phyloP scores from a whole-genome alignment of 176 grass and related monocot genomes.

The Saccharum officinarum region DNA sequence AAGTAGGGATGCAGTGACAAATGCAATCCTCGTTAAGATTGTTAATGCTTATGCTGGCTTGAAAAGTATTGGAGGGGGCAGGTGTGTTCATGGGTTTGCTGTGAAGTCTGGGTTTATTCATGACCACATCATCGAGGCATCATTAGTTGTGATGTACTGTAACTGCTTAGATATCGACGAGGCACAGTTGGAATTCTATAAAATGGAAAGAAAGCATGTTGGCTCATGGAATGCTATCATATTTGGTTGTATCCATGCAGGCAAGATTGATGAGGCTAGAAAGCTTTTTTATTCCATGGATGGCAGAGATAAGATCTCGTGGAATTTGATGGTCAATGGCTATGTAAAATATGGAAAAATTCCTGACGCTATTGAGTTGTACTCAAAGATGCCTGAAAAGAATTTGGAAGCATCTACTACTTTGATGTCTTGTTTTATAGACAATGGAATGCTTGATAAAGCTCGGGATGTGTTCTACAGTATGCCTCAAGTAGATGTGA shows the following conservation, averaged over 20 bases:
- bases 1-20: slow-evolving; percentile 25
- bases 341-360: slow-evolving; percentile 63
- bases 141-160: slow-evolving; percentile 67
- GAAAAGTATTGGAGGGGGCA: slow-evolving; percentile 45
- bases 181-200: slow-evolving; percentile 61
- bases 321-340: slow-evolving; percentile 61
- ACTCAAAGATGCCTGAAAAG: slow-evolving; percentile 61
- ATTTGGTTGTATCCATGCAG: slow-evolving; percentile 46
- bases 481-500: slow-evolving; percentile 48
- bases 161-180: slow-evolving; percentile 41
- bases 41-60: slow-evolving; percentile 50
- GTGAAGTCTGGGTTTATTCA: slow-evolving; percentile 54
- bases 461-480: slow-evolving; percentile 53
- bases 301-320: slow-evolving; percentile 57
- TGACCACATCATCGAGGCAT: slow-evolving; percentile 50
- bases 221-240: slow-evolving; percentile 61
- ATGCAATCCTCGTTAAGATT: slow-evolving; percentile 45
- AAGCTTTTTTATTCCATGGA: slow-evolving; percentile 56
- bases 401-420: slow-evolving; percentile 56
- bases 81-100: slow-evolving; percentile 51
- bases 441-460: slow-evolving; percentile 57
- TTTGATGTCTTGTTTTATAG: slow-evolving; percentile 64
- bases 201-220: slow-evolving; percentile 60
- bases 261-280: slow-evolving; percentile 50
- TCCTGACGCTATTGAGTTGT: slow-evolving; percentile 49